A percentile compares a stretch with the other conserved stretches of the same genome.
Evolutionary conservation across 1,284 basidiomycete species (phyloP).

Genomic region (Ceratobasidium sp.): DNA sequence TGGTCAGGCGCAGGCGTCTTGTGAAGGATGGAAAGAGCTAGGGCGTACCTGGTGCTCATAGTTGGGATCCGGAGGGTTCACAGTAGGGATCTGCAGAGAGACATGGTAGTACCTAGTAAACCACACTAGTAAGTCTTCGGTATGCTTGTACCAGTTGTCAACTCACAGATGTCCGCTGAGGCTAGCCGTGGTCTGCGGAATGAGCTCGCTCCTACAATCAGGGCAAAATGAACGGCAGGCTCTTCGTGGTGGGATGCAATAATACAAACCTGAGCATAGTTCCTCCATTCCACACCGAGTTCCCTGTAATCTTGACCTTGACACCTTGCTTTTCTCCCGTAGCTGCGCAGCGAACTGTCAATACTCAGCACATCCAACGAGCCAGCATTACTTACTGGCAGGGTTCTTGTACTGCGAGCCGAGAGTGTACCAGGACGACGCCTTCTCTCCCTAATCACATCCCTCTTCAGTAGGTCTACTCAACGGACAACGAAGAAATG

Average conservation of each 20-base stretch:
- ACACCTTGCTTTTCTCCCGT: slow-evolving; percentile 31
- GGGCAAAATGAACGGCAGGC: not conserved
- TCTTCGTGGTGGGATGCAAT: not conserved
- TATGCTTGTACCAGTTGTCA: not conserved
- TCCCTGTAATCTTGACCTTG: slow-evolving; percentile 39
- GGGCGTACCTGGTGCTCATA: slow-evolving; percentile 64
- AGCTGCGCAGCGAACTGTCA: slow-evolving; percentile 1
- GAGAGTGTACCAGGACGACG: slow-evolving; percentile 63
- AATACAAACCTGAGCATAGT: slow-evolving; percentile 33
- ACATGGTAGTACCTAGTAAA: slow-evolving; percentile 22
- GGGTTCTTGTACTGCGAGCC: slow-evolving; percentile 69
- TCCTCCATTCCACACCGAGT: slow-evolving; percentile 38
- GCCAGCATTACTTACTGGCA: slow-evolving; percentile 51
- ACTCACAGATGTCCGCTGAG: slow-evolving; percentile 64
- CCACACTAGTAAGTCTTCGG: not conserved
- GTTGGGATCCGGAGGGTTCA: slow-evolving; percentile 50
- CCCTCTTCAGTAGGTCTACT: slow-evolving; percentile 28
- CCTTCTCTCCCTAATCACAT: slow-evolving; percentile 57
- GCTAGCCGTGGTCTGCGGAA: slow-evolving; percentile 68
- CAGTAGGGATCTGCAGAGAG: slow-evolving; percentile 32
- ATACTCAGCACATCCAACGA: not conserved
- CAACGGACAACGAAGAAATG: not conserved
- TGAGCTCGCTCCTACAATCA: slow-evolving; percentile 57
- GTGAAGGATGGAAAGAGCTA: too few species aligned
- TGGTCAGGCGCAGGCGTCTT: too few species aligned